A percentile compares a stretch with the other conserved stretches of the same genome.
Conservation (phyloP, 768 basidiomycete species). For the Lactarius sp. region DNA sequence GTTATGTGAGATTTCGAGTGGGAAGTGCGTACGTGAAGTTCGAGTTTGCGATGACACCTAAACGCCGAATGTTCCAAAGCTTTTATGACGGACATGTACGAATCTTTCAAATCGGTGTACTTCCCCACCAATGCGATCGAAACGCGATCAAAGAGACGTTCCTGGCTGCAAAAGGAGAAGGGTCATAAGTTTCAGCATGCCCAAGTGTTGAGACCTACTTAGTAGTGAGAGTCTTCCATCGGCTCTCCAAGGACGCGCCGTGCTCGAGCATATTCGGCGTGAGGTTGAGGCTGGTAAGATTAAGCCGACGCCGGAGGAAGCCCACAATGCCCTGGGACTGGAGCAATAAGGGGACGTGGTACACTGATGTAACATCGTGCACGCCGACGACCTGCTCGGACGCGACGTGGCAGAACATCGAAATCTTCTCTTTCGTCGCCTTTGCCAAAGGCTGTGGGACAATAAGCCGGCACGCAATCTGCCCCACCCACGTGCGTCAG, state of each 20-base stretch:
- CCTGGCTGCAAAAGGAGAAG: slow-evolving; percentile 55
- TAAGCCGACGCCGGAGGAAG: slow-evolving; percentile 76
- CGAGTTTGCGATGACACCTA: slow-evolving; percentile 80
- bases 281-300: slow-evolving; percentile 55
- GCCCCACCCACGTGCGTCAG: background rate
- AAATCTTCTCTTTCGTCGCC: slow-evolving; percentile 91
- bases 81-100: slow-evolving; percentile 98
- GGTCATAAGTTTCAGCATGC: background rate
- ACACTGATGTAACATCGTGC: slow-evolving; percentile 94
- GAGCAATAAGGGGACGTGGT: slow-evolving; percentile 92
- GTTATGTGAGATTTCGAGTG: background rate
- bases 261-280: slow-evolving; percentile 50
- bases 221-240: slow-evolving; percentile 82
- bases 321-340: slow-evolving; percentile 88
- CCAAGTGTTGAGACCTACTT: slow-evolving; percentile 42
- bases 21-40: slow-evolving; percentile 56
- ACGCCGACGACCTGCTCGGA: slow-evolving; percentile 89
- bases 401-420: slow-evolving; percentile 98
- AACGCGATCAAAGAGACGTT: slow-evolving; percentile 85
- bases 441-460: slow-evolving; percentile 76
- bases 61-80: slow-evolving; percentile 96
- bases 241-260: slow-evolving; percentile 59
- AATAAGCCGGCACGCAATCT: slow-evolving; percentile 92
- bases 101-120: slow-evolving; percentile 95
- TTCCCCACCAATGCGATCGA: slow-evolving; percentile 92